A percentile compares a stretch with the other conserved stretches of the same genome.
These are phyloP conservation scores for Zizania palustris DNA, from an alignment of 202 grass and related monocot genomes.

Conservation along the genomic window DNA sequence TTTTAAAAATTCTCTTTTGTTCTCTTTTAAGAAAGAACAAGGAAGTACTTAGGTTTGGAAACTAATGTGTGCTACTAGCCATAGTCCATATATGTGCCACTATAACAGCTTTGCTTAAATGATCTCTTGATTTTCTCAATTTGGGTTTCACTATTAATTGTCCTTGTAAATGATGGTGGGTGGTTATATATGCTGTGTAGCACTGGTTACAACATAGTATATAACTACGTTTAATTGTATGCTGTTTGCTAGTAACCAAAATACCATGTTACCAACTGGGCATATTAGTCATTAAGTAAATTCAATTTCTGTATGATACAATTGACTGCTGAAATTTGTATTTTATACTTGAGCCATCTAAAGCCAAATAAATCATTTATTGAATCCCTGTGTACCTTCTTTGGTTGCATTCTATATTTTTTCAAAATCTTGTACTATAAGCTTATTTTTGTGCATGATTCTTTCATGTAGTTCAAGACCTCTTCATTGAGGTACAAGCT, in stretches of 20 bases:
- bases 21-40: too few relatives aligned
- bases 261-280: not conserved
- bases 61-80: not conserved
- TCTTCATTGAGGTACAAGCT: slow-evolving; percentile 99
- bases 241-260: not conserved
- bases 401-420: slow-evolving; percentile 20
- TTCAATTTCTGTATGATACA: not conserved
- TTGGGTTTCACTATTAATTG: not conserved
- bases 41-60: slow-evolving; percentile 17
- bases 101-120: not conserved
- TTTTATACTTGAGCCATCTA: not conserved
- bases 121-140: not conserved
- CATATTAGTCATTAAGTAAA: not conserved
- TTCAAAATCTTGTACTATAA: slow-evolving; percentile 7
- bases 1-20: not conserved
- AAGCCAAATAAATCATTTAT: slow-evolving; percentile 1
- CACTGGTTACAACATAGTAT: not conserved
- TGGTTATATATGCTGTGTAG: too few relatives aligned
- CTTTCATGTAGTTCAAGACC: slow-evolving; percentile 88
- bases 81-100: not conserved
- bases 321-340: slow-evolving; percentile 22
- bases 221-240: not conserved
- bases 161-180: not conserved
- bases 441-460: slow-evolving; percentile 42
- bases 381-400: slow-evolving; percentile 4